Evolutionary conservation across 257 asterid genomes (phyloP).

Genomic region (Nicotiana undulata): DNA sequence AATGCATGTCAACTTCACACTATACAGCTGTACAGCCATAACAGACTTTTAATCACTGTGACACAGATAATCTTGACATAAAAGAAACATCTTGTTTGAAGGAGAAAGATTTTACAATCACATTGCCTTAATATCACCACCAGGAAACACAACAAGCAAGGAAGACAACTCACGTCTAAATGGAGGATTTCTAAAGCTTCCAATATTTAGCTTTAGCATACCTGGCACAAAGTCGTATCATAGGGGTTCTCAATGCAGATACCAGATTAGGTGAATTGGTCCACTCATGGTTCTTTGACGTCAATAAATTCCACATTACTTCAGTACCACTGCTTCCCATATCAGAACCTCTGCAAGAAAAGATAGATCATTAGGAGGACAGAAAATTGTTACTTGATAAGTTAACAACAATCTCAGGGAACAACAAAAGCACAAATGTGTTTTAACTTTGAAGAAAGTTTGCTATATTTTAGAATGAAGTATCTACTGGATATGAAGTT

Average conservation of each 20-base stretch:
- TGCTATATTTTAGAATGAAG: background rate
- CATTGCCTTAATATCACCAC: background rate
- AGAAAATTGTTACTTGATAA: background rate
- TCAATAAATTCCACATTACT: constrained; percentile 50
- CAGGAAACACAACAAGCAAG: background rate
- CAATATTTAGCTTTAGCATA: constrained; percentile 17
- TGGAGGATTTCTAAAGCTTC: background rate
- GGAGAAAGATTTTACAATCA: background rate
- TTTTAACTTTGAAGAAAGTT: background rate
- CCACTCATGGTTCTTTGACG: constrained; percentile 57
- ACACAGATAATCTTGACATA: background rate
- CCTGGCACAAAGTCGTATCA: constrained; percentile 92
- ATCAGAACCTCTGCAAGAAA: constrained; percentile 40
- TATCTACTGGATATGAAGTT: background rate
- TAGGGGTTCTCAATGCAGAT: constrained; percentile 42
- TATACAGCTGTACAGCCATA: background rate
- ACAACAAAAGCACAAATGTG: background rate
- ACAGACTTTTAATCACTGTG: background rate
- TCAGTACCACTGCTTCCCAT: constrained; percentile 56
- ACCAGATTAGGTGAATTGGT: constrained; percentile 40
- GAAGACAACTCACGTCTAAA: background rate
- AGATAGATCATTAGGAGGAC: background rate
- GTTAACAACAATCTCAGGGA: background rate
- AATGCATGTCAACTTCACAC: background rate
- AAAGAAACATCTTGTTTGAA: background rate